Evolutionary conservation across 108 stramenopile species (phyloP).

Genomic region (Schizochytrium sp.): DNA sequence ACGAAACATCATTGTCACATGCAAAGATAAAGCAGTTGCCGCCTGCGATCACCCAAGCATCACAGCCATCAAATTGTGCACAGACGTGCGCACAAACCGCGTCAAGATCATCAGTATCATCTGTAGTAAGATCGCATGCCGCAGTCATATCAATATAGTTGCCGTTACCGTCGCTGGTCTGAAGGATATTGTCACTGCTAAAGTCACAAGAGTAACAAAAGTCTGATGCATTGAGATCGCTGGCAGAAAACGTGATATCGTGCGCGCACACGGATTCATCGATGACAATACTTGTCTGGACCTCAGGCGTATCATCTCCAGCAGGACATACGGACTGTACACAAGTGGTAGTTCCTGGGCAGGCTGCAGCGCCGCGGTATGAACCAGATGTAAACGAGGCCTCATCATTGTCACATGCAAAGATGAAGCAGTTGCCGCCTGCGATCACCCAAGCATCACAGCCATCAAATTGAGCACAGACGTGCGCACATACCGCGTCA

Average conservation of each 20-base stretch:
- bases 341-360: too few relatives aligned
- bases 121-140: neutral
- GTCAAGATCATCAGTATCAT: slow-evolving; percentile 2
- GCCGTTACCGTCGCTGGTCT: neutral
- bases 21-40: slow-evolving; percentile 20
- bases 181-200: neutral
- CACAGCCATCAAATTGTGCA: slow-evolving; percentile 7
- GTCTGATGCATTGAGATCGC: neutral
- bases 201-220: slow-evolving; percentile 37
- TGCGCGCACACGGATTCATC: neutral
- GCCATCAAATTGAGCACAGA: too few relatives aligned
- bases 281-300: neutral
- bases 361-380: too few relatives aligned
- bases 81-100: neutral
- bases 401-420: too few relatives aligned
- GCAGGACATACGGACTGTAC: too few relatives aligned
- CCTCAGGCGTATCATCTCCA: slow-evolving; percentile 16
- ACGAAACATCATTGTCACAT: neutral
- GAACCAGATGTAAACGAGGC: too few relatives aligned
- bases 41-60: slow-evolving; percentile 1
- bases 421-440: neutral
- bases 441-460: neutral
- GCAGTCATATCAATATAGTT: neutral
- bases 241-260: neutral
- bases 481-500: too few relatives aligned